Percentiles rank a stretch among this genome's conserved stretches.
phyloP scores from a whole-genome alignment of 140 eudicot species.

The Flaveria floridana region DNA sequence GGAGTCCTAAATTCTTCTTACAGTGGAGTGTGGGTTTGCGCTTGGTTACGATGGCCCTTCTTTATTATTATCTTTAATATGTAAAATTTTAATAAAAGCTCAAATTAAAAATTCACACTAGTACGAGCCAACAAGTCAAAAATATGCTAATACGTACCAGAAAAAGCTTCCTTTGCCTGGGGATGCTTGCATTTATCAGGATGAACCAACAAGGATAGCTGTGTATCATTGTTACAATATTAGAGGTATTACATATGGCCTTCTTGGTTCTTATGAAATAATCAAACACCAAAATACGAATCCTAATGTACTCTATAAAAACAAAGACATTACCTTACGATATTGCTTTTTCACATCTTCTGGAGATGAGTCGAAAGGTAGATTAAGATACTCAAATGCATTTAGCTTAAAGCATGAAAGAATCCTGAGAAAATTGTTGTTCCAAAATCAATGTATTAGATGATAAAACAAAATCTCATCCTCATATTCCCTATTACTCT shows the following conservation, averaged over 20 bases:
- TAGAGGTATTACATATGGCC: not conserved
- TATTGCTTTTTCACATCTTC: conserved; percentile 94
- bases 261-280: not conserved
- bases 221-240: conserved; percentile 24
- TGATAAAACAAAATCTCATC: conserved; percentile 2
- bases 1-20: not conserved
- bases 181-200: conserved; percentile 99
- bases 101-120: conserved; percentile 3
- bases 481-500: conserved; percentile 15
- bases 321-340: conserved; percentile 63
- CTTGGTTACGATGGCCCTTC: not conserved
- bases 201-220: conserved; percentile 94
- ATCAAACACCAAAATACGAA: not conserved
- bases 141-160: conserved; percentile 49
- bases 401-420: conserved; percentile 95
- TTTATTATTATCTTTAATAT: not conserved
- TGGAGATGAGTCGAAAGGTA: conserved; percentile 71
- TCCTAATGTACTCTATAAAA: conserved; percentile 1
- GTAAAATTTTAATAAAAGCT: not conserved
- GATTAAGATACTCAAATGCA: conserved; percentile 83
- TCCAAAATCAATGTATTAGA: conserved; percentile 18
- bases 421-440: conserved; percentile 52
- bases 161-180: conserved; percentile 94
- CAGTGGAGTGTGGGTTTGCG: not conserved
- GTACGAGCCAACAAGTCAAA: conserved; percentile 2